Percentiles rank a stretch among this genome's conserved stretches.
Evolutionary conservation across 257 asterid species (phyloP).

Genomic region (Solanum appendiculatum): DNA sequence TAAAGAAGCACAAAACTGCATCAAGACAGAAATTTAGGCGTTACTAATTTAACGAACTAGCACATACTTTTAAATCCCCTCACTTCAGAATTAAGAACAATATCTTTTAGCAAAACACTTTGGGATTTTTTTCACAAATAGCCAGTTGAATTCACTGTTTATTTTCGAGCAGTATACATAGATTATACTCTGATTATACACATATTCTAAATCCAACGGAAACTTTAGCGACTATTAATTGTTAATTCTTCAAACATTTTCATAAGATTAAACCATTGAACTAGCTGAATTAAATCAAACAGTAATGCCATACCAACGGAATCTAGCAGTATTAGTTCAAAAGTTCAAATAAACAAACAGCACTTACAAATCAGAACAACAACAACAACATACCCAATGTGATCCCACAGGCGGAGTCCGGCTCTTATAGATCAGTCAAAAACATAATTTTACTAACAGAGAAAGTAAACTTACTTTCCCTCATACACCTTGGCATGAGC

Average conservation of each 20-base stretch:
- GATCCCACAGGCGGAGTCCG: not conserved
- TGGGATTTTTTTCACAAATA: not conserved
- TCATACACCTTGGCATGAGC: constrained; percentile 97
- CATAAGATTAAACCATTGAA: not conserved
- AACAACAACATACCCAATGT: not conserved
- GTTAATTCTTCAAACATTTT: not conserved
- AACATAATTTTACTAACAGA: constrained; percentile 8
- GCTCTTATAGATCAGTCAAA: not conserved
- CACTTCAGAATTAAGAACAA: not conserved
- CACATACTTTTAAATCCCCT: not conserved
- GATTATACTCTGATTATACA: not conserved
- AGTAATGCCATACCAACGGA: not conserved
- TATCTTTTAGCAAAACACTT: not conserved
- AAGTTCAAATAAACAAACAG: not conserved
- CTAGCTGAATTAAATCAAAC: not conserved
- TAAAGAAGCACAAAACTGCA: not conserved
- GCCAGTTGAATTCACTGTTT: not conserved
- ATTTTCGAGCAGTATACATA: not conserved
- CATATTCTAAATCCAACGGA: not conserved
- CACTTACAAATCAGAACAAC: not conserved
- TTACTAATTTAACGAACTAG: not conserved
- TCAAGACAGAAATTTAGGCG: not conserved
- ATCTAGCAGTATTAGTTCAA: not conserved
- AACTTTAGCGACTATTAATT: not conserved
- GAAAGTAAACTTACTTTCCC: constrained; percentile 75